Evolutionary conservation across 805 yeast species (phyloP), one percentile per base, ranked within the genome.

Genomic region (Nakazawaea holstii): DNA sequence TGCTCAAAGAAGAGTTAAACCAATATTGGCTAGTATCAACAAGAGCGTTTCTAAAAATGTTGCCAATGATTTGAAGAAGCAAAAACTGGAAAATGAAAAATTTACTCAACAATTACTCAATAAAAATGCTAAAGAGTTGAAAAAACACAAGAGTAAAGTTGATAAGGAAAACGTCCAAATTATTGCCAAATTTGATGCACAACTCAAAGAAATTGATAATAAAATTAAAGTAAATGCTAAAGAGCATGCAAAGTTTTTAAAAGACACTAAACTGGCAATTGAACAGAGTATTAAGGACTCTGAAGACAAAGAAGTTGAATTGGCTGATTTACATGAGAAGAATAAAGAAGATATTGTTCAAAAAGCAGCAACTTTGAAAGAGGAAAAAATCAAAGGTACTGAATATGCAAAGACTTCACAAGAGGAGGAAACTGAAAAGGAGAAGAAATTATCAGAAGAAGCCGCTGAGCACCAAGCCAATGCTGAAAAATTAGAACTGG

Each of bases 1-100:
- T 56, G 83, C 83, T 20, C 73, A 75, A 35, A 67, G 66, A 52
- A 69, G 82, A 53, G 79, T 78, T 35, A 75, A 77, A 31, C 84
- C 84, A 5, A 73, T 77, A 35, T 64, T 78, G 56, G 68, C 72
- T 39, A 67, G 62, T 52, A 77, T 78, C 57, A 74, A 77, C 56
- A 74, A 70, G 28, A 73, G 74, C 50, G 83, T 77, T 41, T 61
- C 66, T 47, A 64, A 60, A 26, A 50, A 51, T 28, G 39, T 49
- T 39, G 50, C 44, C 13, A 46, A 37, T 33, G 64, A 72, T 44
- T 68, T 64, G 24, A 53, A 60, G 39, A 72, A 69, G 51, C 67
- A 51, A 26, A 54, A 55, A 38, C 56, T 57, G 45, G 66, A 65
- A 45, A 27, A 37, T 40, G 41, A 36, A 14, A 49, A 49, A 31